Conservation (phyloP, 1,139 yeast genomes). For the Protomyces gravidus region DNA sequence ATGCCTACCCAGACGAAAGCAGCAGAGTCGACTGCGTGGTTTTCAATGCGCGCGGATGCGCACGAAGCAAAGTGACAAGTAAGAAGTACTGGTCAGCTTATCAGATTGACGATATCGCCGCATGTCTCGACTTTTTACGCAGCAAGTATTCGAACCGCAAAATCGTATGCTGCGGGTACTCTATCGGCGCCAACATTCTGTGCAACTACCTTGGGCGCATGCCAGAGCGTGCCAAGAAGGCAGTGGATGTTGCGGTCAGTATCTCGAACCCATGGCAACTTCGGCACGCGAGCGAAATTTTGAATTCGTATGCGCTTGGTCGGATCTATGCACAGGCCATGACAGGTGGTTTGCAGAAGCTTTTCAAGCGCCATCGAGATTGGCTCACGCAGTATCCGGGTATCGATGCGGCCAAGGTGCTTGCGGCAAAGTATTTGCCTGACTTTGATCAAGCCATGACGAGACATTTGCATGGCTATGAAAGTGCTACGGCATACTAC, state of each 20-base stretch:
- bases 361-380: conserved; percentile 46
- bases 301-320: conserved; percentile 58
- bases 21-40: conserved; percentile 50
- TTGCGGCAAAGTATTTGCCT: conserved; percentile 44
- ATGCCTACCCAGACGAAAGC: neutral
- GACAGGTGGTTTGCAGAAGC: conserved; percentile 58
- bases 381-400: conserved; percentile 45
- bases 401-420: conserved; percentile 41
- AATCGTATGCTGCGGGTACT: conserved; percentile 72
- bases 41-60: conserved; percentile 80
- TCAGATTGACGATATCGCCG: conserved; percentile 68
- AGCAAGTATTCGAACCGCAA: conserved; percentile 64
- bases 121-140: conserved; percentile 52
- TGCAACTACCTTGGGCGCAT: conserved; percentile 77
- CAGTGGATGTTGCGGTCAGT: conserved; percentile 59
- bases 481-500: conserved; percentile 68
- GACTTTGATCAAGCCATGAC: conserved; percentile 74
- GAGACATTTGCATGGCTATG: conserved; percentile 68
- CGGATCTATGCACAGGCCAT: conserved; percentile 62
- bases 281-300: conserved; percentile 51
- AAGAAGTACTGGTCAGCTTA: conserved; percentile 71
- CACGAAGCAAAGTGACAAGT: conserved; percentile 70
- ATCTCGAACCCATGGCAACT: conserved; percentile 86
- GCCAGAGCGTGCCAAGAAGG: conserved; percentile 43
- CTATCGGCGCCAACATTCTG: conserved; percentile 80